A percentile compares a stretch with the other conserved stretches of the same genome.
Evolutionary conservation across 345 rosid genomes (phyloP).

Genomic region (Salix brachista): DNA sequence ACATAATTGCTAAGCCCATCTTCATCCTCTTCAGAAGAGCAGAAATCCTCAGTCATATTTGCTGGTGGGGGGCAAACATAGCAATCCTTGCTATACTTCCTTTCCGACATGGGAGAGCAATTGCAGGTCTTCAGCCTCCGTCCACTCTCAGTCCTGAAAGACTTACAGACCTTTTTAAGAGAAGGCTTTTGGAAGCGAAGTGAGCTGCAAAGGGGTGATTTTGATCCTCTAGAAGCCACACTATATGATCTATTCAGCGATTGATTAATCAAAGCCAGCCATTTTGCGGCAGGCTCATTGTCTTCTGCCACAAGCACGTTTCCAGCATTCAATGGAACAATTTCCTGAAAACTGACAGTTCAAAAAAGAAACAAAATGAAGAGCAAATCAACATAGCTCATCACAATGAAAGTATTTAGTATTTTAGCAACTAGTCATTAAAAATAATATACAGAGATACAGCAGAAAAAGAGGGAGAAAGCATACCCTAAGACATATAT

Average conservation of each 20-base stretch:
- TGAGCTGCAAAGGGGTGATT: slow-evolving; percentile 42
- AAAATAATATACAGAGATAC: background rate
- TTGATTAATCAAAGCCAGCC: slow-evolving; percentile 71
- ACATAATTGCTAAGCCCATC: slow-evolving; percentile 38
- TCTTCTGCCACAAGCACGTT: slow-evolving; percentile 90
- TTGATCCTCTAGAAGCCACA: slow-evolving; percentile 27
- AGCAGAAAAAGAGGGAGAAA: slow-evolving; percentile 1
- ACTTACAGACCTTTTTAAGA: slow-evolving; percentile 68
- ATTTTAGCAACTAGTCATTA: background rate
- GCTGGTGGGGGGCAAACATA: slow-evolving; percentile 68
- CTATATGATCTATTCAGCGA: slow-evolving; percentile 58
- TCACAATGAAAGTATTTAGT: background rate
- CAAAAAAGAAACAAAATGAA: background rate
- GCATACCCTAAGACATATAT: slow-evolving; percentile 79
- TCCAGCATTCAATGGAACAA: slow-evolving; percentile 95
- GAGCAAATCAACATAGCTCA: background rate
- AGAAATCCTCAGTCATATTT: slow-evolving; percentile 40
- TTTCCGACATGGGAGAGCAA: slow-evolving; percentile 52
- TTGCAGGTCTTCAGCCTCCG: slow-evolving; percentile 80
- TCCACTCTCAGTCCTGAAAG: slow-evolving; percentile 68
- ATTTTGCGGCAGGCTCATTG: slow-evolving; percentile 87
- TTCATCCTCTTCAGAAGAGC: slow-evolving; percentile 65
- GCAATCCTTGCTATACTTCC: slow-evolving; percentile 57
- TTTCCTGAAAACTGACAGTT: slow-evolving; percentile 81
- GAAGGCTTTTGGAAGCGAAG: slow-evolving; percentile 79